Conservation (phyloP, 306 rosid genomes). For the Malus fusca region DNA sequence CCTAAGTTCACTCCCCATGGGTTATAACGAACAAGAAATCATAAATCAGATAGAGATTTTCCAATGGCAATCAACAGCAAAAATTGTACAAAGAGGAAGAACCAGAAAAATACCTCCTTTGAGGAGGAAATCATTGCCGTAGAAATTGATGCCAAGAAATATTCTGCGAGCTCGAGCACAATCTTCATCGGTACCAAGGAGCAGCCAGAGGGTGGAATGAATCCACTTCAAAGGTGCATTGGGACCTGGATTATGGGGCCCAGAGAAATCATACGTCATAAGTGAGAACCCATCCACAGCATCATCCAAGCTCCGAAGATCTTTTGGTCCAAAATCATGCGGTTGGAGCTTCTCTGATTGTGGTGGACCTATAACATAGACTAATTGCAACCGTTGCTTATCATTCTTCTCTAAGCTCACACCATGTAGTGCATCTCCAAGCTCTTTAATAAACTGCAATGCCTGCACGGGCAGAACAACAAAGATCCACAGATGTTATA, state of each 20-base stretch:
- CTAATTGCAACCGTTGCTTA: constrained; percentile 50
- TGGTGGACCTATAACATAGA: constrained; percentile 91
- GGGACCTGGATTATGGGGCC: constrained; percentile 85
- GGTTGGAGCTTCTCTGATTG: constrained; percentile 64
- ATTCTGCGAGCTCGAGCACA: constrained; percentile 50
- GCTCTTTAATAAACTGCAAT: constrained; percentile 72
- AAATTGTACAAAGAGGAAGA: neutral
- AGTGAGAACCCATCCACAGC: constrained; percentile 87
- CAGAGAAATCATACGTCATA: constrained; percentile 90
- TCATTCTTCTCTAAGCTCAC: constrained; percentile 31
- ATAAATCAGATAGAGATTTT: neutral
- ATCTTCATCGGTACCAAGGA: constrained; percentile 43
- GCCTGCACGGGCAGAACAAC: constrained; percentile 53
- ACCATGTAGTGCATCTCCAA: constrained; percentile 80
- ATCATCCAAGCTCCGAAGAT: constrained; percentile 56
- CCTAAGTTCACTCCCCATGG: neutral
- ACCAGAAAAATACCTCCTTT: constrained; percentile 42
- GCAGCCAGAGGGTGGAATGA: constrained; percentile 44
- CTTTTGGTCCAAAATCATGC: constrained; percentile 80
- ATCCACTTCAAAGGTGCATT: constrained; percentile 98
- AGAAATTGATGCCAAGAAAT: constrained; percentile 87
- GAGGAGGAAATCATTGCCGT: constrained; percentile 80
- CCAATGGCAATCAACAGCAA: neutral
- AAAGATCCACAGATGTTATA: constrained; percentile 6
- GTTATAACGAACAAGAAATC: neutral